phyloP scores from a whole-genome alignment of 441 rosid genomes.

The Populus hybrid region DNA sequence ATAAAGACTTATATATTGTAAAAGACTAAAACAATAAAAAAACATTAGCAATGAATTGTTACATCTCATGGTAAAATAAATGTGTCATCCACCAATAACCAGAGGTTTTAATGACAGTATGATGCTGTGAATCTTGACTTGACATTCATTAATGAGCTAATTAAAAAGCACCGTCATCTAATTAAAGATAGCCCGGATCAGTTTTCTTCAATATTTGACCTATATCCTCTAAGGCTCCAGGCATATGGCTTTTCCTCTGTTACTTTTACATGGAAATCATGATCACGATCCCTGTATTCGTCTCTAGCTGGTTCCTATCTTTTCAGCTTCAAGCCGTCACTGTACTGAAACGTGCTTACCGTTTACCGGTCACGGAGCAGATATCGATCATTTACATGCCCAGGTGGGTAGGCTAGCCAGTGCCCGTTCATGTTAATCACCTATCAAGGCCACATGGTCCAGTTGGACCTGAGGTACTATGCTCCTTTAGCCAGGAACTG shows the following conservation, averaged over 20 bases:
- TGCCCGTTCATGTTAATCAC: not conserved
- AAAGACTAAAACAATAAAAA: too few relatives aligned
- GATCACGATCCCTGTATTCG: not conserved
- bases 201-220: not conserved
- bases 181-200: not conserved
- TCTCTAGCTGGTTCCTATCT: not conserved
- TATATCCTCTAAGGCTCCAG: not conserved
- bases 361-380: not conserved
- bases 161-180: not conserved
- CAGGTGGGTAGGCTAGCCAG: not conserved
- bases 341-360: not conserved
- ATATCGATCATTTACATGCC: not conserved
- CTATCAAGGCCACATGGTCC: not conserved
- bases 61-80: too few relatives aligned
- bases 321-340: not conserved
- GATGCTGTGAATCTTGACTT: not conserved
- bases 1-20: too few relatives aligned
- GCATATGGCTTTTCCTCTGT: not conserved
- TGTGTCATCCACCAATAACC: not conserved
- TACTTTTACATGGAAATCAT: not conserved
- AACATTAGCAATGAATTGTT: too few relatives aligned
- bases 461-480: not conserved
- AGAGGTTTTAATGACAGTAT: not conserved
- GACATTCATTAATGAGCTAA: not conserved
- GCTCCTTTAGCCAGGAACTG: not conserved